A percentile compares a stretch with the other conserved stretches of the same genome.
These are phyloP conservation scores for Syncephalastrum contaminatum DNA, from an alignment of 371 early-diverging fungal species.

Conservation along the genomic window DNA sequence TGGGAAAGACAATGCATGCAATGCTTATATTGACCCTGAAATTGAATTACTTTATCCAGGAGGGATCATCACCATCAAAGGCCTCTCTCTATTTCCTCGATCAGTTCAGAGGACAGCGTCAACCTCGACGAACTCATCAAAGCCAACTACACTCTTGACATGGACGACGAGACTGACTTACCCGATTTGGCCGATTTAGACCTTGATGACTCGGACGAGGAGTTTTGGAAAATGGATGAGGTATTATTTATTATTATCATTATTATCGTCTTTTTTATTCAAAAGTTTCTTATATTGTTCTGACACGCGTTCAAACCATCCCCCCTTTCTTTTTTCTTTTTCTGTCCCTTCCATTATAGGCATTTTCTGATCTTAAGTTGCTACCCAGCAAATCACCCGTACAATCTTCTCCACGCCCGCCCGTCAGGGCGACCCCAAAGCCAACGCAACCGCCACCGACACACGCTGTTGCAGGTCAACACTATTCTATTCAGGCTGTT, in stretches of 20 bases:
- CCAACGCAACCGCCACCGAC: too few relatives aligned
- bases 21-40: slow-evolving; percentile 3
- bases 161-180: slow-evolving; percentile 45
- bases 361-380: too few relatives aligned
- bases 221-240: slow-evolving; percentile 47
- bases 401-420: background rate
- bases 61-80: slow-evolving; percentile 16
- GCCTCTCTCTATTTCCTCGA: slow-evolving; percentile 36
- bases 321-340: too few relatives aligned
- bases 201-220: slow-evolving; percentile 46
- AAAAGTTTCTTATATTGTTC: too few relatives aligned
- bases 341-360: too few relatives aligned
- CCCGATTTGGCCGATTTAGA: slow-evolving; percentile 37
- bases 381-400: too few relatives aligned
- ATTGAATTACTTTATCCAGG: slow-evolving; percentile 2
- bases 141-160: slow-evolving; percentile 35
- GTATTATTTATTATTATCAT: slow-evolving; percentile 13
- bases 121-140: slow-evolving; percentile 45
- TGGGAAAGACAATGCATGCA: slow-evolving; percentile 3
- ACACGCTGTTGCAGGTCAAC: too few relatives aligned
- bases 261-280: background rate
- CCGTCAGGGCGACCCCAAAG: too few relatives aligned
- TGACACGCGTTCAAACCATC: too few relatives aligned
- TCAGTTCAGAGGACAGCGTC: slow-evolving; percentile 45
- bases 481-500: too few relatives aligned